Conservation (phyloP, 352 stramenopile species). For the Pythium graminicola region DNA sequence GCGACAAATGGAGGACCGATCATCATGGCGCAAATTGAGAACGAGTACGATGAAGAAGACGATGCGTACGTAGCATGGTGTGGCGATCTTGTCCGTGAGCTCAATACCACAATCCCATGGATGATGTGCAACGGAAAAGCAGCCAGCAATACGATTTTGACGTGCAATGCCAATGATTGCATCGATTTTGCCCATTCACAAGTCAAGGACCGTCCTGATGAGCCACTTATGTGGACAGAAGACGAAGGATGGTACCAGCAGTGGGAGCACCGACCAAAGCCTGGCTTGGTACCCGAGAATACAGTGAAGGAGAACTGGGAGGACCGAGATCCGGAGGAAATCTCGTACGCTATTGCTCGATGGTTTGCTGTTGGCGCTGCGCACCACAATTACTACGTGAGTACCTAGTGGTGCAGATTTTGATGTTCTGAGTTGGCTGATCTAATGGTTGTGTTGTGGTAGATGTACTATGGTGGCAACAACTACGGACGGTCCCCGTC, state of each 20-base stretch:
- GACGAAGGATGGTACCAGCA: constrained; percentile 71
- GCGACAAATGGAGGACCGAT: constrained; percentile 58
- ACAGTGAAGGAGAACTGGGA: constrained; percentile 28
- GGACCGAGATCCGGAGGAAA: constrained; percentile 39
- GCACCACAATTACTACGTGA: constrained; percentile 67
- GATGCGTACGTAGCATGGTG: constrained; percentile 50
- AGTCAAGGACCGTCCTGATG: constrained; percentile 28
- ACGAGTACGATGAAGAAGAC: constrained; percentile 50
- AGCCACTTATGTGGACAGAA: constrained; percentile 72
- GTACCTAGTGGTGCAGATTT: too few relatives aligned
- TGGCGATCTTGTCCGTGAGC: constrained; percentile 36
- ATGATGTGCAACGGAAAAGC: constrained; percentile 70
- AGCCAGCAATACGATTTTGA: constrained; percentile 56
- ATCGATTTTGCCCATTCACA: constrained; percentile 48
- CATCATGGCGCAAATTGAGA: constrained; percentile 69
- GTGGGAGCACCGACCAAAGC: constrained; percentile 32
- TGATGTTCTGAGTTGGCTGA: not conserved
- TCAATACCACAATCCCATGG: constrained; percentile 64
- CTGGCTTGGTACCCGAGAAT: constrained; percentile 1
- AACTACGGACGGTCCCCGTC: constrained; percentile 58
- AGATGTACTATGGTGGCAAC: constrained; percentile 79
- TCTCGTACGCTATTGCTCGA: constrained; percentile 53
- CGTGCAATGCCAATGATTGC: constrained; percentile 64
- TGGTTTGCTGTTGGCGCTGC: constrained; percentile 65
- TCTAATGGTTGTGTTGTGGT: not conserved